Conservation (phyloP, 306 rosid genomes). For the Cucurbita maxima region DNA sequence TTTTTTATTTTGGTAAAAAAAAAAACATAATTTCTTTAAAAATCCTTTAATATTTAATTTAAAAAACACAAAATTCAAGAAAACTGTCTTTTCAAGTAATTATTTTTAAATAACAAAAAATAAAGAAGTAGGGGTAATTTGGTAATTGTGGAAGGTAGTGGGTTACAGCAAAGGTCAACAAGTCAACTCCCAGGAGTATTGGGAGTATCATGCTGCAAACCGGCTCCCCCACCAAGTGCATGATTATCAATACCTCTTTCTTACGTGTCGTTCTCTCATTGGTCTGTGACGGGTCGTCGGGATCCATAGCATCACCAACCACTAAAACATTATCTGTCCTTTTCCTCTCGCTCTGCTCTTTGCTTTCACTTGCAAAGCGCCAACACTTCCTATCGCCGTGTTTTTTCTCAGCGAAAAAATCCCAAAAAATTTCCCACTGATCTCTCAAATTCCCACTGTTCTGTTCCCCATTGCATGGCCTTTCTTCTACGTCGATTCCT, state of each 20-base stretch:
- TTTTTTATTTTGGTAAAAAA: too few relatives aligned
- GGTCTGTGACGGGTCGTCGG: conserved; percentile 41
- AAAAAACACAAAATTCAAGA: neutral
- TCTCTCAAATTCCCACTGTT: conserved; percentile 15
- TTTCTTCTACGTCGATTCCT: conserved; percentile 25
- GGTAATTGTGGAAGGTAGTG: neutral
- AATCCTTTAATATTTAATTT: neutral
- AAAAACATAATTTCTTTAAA: neutral
- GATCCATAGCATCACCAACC: conserved; percentile 71
- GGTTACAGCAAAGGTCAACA: conserved; percentile 5
- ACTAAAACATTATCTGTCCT: conserved; percentile 45
- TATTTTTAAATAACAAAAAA: neutral
- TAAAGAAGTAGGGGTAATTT: neutral
- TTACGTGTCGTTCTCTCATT: conserved; percentile 45
- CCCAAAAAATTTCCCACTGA: neutral
- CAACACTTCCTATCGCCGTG: conserved; percentile 19
- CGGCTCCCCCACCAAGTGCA: conserved; percentile 16
- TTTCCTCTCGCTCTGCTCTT: conserved; percentile 20
- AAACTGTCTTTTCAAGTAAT: neutral
- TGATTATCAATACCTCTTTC: conserved; percentile 24
- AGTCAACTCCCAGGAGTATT: conserved; percentile 9
- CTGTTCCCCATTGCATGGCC: conserved; percentile 43
- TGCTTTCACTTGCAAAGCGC: neutral
- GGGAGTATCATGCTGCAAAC: conserved; percentile 12
- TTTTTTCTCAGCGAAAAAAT: conserved; percentile 8